Conservation (phyloP, 352 stramenopile genomes). For the Pythium grandisporangium region DNA sequence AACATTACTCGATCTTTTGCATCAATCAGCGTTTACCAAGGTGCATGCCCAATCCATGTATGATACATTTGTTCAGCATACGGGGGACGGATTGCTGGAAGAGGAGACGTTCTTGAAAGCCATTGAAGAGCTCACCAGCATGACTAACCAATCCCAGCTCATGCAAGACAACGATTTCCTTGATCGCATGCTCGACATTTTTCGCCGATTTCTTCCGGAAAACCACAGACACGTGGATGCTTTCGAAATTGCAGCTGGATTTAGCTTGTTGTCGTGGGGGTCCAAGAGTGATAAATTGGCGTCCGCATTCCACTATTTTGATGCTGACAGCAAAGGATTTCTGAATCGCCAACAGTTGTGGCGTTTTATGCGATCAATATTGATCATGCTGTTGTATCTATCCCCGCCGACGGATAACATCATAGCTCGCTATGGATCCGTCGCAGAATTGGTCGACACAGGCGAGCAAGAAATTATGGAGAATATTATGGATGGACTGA, state of each 20-base stretch:
- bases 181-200: slow-evolving; percentile 68
- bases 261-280: slow-evolving; percentile 71
- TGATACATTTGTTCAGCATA: slow-evolving; percentile 82
- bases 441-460: slow-evolving; percentile 67
- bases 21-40: slow-evolving; percentile 64
- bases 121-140: slow-evolving; percentile 69
- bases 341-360: slow-evolving; percentile 76
- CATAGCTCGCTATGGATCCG: slow-evolving; percentile 43
- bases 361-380: slow-evolving; percentile 72
- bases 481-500: slow-evolving; percentile 50
- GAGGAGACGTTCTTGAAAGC: slow-evolving; percentile 78
- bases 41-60: slow-evolving; percentile 69
- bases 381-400: slow-evolving; percentile 67
- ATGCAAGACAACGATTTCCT: slow-evolving; percentile 75
- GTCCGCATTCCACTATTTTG: slow-evolving; percentile 82
- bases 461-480: slow-evolving; percentile 76
- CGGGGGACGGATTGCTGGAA: slow-evolving; percentile 68
- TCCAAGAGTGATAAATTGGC: slow-evolving; percentile 84
- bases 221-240: slow-evolving; percentile 62
- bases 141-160: slow-evolving; percentile 60
- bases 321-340: slow-evolving; percentile 69
- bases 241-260: slow-evolving; percentile 76
- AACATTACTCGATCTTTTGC: slow-evolving; percentile 51
- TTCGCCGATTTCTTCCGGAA: slow-evolving; percentile 57
- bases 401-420: slow-evolving; percentile 54